Evolutionary conservation across 345 rosid species (phyloP).

Genomic region (Eucalyptus viminalis): DNA sequence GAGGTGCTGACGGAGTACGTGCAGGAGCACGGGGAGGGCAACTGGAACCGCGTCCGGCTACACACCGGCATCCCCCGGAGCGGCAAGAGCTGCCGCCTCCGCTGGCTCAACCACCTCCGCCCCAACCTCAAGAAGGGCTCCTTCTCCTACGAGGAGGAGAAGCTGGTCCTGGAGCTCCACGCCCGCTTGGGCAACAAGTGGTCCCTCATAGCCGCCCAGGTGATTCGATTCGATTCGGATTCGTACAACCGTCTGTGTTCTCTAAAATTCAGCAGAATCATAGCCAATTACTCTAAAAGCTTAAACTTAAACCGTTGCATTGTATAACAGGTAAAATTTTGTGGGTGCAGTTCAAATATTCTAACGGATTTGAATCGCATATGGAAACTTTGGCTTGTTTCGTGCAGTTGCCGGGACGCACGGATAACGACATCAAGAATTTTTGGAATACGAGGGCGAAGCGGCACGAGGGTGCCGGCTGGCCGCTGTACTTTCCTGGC

Average conservation of each 20-base stretch:
- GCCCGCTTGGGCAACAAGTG: constrained; percentile 4
- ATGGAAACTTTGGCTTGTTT: background rate
- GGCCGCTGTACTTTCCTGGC: background rate
- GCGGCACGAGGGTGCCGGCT: background rate
- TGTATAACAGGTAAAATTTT: too few species aligned
- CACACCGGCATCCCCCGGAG: background rate
- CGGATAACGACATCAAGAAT: constrained; percentile 7
- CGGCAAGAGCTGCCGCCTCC: constrained; percentile 4
- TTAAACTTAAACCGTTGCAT: background rate
- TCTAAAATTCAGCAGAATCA: background rate
- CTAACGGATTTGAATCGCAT: background rate
- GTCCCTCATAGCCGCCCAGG: constrained; percentile 5
- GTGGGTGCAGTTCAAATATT: background rate
- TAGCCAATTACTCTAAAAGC: background rate
- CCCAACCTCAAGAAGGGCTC: constrained; percentile 5
- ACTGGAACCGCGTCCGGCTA: background rate
- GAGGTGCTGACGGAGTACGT: background rate
- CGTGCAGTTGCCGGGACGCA: constrained; percentile 7
- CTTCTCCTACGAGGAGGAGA: constrained; percentile 1
- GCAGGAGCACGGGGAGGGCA: background rate
- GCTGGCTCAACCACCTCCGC: constrained; percentile 4
- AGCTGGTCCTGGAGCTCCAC: background rate
- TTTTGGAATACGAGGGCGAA: constrained; percentile 4
- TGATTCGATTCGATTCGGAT: background rate
- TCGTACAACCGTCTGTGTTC: background rate